These are phyloP conservation scores for Bipolaris sorokiniana DNA, from an alignment of 2,329 filamentous ascomycete genomes.

Conservation along the genomic window DNA sequence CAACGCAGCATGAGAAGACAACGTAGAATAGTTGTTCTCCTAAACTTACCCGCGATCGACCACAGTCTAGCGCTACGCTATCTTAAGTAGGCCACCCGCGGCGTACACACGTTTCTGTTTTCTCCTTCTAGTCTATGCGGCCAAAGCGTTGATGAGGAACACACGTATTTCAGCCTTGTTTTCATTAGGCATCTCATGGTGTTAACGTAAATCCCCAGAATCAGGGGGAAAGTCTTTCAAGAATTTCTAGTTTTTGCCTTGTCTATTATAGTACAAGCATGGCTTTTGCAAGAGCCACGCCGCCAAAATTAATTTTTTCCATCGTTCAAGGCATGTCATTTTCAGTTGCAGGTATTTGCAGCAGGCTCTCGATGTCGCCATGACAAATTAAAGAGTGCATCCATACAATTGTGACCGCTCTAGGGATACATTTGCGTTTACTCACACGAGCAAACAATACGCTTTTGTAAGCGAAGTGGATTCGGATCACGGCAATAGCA, in stretches of 20 bases:
- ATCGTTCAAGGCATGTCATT: background rate
- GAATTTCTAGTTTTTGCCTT: background rate
- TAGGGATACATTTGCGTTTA: background rate
- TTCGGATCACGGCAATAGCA: background rate
- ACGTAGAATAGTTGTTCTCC: slow-evolving; percentile 58
- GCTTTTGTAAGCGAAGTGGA: background rate
- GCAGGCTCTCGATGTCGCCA: background rate
- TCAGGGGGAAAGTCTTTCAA: background rate
- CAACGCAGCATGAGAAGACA: slow-evolving; percentile 89
- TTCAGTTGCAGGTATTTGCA: background rate
- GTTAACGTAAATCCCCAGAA: background rate
- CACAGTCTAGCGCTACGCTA: background rate
- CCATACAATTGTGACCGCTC: background rate
- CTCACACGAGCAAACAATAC: background rate
- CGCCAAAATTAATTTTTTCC: background rate
- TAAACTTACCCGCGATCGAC: background rate
- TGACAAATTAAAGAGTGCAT: background rate
- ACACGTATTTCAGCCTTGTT: background rate
- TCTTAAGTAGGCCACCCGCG: background rate
- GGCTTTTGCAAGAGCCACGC: background rate
- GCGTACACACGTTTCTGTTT: background rate
- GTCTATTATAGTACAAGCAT: background rate
- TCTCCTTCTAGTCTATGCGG: background rate
- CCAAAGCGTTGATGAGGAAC: background rate
- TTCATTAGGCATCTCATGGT: background rate